A percentile compares a stretch with the other conserved stretches of the same genome.
These are phyloP conservation scores for Zoysia matrella DNA, from an alignment of 202 grass and related monocot genomes.

Conservation along the genomic window DNA sequence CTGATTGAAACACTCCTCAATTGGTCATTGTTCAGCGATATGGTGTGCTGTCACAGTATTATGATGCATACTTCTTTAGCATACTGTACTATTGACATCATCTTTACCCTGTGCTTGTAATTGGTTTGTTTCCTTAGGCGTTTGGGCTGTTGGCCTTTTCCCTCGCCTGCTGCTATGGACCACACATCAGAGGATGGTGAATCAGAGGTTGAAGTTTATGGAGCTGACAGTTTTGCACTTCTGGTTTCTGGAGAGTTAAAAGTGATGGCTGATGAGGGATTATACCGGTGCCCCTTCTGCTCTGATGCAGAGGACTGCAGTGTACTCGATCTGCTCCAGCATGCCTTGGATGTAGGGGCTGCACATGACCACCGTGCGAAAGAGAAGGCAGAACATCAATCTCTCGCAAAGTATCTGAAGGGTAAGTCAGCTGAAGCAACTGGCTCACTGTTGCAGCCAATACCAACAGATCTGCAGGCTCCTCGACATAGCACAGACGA, in stretches of 20 bases:
- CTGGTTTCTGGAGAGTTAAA: slow-evolving; percentile 50
- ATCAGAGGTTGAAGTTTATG: slow-evolving; percentile 53
- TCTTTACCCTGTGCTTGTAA: background rate
- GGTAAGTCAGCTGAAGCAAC: slow-evolving; percentile 40
- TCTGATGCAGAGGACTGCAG: slow-evolving; percentile 51
- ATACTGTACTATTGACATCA: slow-evolving; percentile 2
- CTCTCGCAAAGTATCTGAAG: slow-evolving; percentile 72
- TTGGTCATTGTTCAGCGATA: background rate
- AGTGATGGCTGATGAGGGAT: slow-evolving; percentile 41
- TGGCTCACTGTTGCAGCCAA: slow-evolving; percentile 16
- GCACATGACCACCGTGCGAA: slow-evolving; percentile 52
- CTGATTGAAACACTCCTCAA: slow-evolving; percentile 4
- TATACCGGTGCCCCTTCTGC: slow-evolving; percentile 76
- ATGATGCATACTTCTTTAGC: slow-evolving; percentile 1
- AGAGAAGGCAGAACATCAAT: slow-evolving; percentile 64
- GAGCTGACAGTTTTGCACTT: slow-evolving; percentile 22
- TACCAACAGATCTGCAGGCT: slow-evolving; percentile 25
- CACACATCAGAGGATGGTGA: slow-evolving; percentile 37
- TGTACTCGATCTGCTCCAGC: slow-evolving; percentile 66
- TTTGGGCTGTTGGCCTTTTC: slow-evolving; percentile 7
- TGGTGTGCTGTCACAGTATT: background rate
- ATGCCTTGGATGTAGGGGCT: slow-evolving; percentile 57
- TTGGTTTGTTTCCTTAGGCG: slow-evolving; percentile 9
- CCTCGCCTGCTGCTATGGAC: slow-evolving; percentile 41
- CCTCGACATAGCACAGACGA: slow-evolving; percentile 53